Evolutionary conservation across 2,329 filamentous ascomycete species (phyloP).

Genomic region (Lachnellula willkommii): DNA sequence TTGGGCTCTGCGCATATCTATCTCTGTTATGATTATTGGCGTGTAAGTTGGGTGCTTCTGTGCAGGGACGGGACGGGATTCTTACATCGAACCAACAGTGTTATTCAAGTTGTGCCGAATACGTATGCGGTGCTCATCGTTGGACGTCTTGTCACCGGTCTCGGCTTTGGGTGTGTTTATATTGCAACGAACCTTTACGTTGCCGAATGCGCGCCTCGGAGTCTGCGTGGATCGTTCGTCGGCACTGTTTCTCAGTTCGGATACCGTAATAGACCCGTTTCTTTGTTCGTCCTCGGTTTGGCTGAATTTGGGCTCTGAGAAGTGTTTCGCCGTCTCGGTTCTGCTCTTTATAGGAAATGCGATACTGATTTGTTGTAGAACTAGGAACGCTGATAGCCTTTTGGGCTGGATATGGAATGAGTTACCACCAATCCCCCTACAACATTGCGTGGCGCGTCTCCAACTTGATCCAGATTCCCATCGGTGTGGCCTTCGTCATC

Average conservation of each 20-base stretch:
- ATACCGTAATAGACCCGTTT: constrained; percentile 24
- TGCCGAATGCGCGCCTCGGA: constrained; percentile 37
- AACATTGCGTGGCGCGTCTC: constrained; percentile 41
- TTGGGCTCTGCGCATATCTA: constrained; percentile 31
- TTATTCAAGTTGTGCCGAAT: constrained; percentile 38
- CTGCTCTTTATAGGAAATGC: too few relatives aligned
- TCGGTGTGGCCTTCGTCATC: constrained; percentile 47
- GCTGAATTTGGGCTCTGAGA: too few relatives aligned
- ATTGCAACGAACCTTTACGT: constrained; percentile 40
- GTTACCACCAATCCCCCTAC: constrained; percentile 36
- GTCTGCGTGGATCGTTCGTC: constrained; percentile 37
- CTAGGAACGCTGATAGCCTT: constrained; percentile 41
- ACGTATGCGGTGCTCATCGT: constrained; percentile 37
- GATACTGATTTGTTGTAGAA: constrained; percentile 12
- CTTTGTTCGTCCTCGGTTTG: too few relatives aligned
- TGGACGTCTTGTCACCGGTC: constrained; percentile 36
- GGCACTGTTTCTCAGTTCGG: constrained; percentile 38
- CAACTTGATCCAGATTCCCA: constrained; percentile 39
- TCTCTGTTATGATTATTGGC: constrained; percentile 36
- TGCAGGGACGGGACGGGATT: background rate
- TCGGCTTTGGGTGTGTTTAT: constrained; percentile 39
- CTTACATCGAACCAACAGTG: constrained; percentile 16
- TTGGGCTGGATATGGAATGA: constrained; percentile 41
- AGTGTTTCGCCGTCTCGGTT: too few relatives aligned
- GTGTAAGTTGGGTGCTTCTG: constrained; percentile 24